Evolutionary conservation across 805 yeast genomes (phyloP).

Genomic region (Candida andamanensis): DNA sequence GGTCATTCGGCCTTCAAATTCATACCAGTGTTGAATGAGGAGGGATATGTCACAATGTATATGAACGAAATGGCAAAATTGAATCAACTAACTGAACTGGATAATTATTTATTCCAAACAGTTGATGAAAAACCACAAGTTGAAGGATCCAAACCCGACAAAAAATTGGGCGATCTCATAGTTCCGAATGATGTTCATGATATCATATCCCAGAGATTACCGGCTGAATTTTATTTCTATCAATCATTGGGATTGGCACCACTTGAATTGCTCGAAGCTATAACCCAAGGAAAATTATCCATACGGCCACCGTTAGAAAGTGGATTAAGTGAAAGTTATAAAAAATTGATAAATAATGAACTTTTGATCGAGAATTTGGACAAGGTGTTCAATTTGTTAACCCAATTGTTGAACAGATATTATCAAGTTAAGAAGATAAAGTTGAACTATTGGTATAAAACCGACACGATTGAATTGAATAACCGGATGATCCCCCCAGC

Average conservation of each 20-base stretch:
- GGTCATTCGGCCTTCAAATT: conserved; percentile 66
- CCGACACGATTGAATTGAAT: conserved; percentile 39
- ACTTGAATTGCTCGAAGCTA: conserved; percentile 57
- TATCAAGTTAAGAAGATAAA: conserved; percentile 69
- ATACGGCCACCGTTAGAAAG: conserved; percentile 68
- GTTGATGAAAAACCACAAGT: neutral
- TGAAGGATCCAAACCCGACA: neutral
- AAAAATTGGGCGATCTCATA: conserved; percentile 13
- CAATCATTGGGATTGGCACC: conserved; percentile 71
- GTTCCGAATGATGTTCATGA: conserved; percentile 80
- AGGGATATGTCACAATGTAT: conserved; percentile 65
- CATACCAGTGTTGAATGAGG: conserved; percentile 66
- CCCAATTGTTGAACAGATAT: conserved; percentile 74
- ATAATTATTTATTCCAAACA: neutral
- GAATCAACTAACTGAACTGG: conserved; percentile 16
- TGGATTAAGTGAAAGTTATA: conserved; percentile 53
- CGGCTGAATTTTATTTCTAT: conserved; percentile 81
- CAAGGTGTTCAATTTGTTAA: conserved; percentile 58
- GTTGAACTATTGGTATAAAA: conserved; percentile 51
- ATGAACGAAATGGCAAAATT: conserved; percentile 36
- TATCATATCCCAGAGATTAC: conserved; percentile 75
- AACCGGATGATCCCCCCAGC: conserved; percentile 53
- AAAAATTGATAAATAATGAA: conserved; percentile 43
- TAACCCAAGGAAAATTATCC: conserved; percentile 57
- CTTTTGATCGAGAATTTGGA: conserved; percentile 50